Evolutionary conservation across 352 stramenopile genomes (phyloP), one percentile per base, ranked within the genome.

Genomic region (Pythium phragmiticola): DNA sequence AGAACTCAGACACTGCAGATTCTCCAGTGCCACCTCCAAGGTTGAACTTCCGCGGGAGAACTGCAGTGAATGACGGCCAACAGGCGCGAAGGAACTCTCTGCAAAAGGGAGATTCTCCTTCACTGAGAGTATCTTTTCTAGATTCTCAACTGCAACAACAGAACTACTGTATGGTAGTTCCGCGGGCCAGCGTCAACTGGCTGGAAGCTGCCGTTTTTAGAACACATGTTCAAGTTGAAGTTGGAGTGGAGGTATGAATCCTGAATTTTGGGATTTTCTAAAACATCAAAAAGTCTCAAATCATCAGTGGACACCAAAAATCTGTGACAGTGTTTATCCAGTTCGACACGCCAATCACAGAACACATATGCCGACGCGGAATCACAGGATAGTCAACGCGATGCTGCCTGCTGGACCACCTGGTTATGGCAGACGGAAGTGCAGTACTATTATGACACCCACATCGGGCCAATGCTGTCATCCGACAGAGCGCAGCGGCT

Each of bases 161-260:
- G 26, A 30, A 5, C 26, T 30, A 21, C 21, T 21, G 21, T 21
- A 21, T 21, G 21, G 21, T 21, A 21, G 21, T 21, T 21, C 21
- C 21, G 26, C 26, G 26, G 26, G 26, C 1, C 3, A 30, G 26
- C 2, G 37, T 42, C 37, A 42, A 16, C 37, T 42, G 9, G 37
- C 37, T 42, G 9, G 37, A 12, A 42, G 37, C 26, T 30, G 26
- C 26, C 26, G 26, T 30, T 30, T 42, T 42, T 42, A 6, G 37
- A 17, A 16, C 37, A 16, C 21, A 33, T 51, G 45, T 58, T 30
- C 56, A 62, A 54, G 41, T 62, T 62, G 56, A 62, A 62, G 56
- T 28, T 4, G 13, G n/a, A 7, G 9, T 21, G 37, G 11, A 46
- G 45, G 21, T 21, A 14, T 33, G n/a, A 46, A 47, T 28, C 9